Evolutionary conservation across 768 basidiomycete genomes (phyloP), one percentile per base, ranked within the genome.

Genomic region (Crassisporium funariophilum): DNA sequence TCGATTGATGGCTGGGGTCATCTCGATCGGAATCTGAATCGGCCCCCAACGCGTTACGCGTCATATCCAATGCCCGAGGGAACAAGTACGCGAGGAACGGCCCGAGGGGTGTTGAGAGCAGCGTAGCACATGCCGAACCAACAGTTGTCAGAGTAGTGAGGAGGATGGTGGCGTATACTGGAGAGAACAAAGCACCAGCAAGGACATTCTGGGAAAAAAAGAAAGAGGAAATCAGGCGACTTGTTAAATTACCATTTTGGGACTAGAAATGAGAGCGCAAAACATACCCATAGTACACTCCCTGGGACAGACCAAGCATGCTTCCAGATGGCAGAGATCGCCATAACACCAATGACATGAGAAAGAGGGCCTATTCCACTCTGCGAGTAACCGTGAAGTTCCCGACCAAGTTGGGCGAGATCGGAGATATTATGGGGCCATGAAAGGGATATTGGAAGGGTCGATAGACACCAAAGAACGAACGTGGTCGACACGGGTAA

Each of bases 301-400:
- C 95, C 95, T 7, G 95, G 95, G 47, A 98, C 81, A 49, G 91
- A 94, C 95, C 94, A 98, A 3, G 94, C 92, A 64, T 98, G 95
- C 68, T 94, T 97, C 92, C 93, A 98, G 21, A 92, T 72, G 4
- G 91, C 90, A 13, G 88, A 85, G 11, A 94, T 75, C 29, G 87
- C 83, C 57, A 98, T 76, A 40, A 94, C 91, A 19, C 77, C 82
- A 34, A 95, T 64, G 43, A 95, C 89, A 67, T 95, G 95, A 6
- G 78, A 76, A 43, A 82, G 72, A 15, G 86, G 79, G 2, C 68
- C 72, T 22, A 71, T 55, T 9, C 88, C 87, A 49, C 83, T 84
- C 62, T 85, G 85, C 7, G 87, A 82, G 64, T 92, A 93, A 42
- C 77, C 81, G 57, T 86, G 86, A 5, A 91, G 79, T 49, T 90